These are phyloP conservation scores for Hortiboletus flavorubellus DNA, from an alignment of 768 basidiomycete genomes.

Conservation along the genomic window DNA sequence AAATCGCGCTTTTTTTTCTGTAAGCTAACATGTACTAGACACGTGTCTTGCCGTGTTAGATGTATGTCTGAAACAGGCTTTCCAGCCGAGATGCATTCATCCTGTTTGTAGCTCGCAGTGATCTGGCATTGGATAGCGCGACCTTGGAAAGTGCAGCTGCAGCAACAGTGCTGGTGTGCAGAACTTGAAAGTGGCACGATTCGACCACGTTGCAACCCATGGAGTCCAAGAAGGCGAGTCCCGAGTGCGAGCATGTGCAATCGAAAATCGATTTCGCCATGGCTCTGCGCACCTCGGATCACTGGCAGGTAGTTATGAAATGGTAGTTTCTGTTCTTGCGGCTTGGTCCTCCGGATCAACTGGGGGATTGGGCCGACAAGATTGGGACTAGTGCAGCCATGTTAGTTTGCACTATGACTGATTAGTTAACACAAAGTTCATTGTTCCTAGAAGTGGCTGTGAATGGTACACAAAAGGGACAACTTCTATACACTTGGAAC, in stretches of 20 bases:
- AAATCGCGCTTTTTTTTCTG: no score
- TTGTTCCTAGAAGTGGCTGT: no score
- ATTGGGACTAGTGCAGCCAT: no score
- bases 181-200: slow-evolving; percentile 19
- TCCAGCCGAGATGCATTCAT: background rate
- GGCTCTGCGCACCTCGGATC: slow-evolving; percentile 70
- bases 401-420: background rate
- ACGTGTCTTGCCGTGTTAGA: slow-evolving; percentile 84
- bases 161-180: slow-evolving; percentile 27
- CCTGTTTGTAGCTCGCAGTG: slow-evolving; percentile 55
- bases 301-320: slow-evolving; percentile 72
- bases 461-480: no score
- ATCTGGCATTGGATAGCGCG: slow-evolving; percentile 64
- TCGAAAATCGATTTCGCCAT: slow-evolving; percentile 80
- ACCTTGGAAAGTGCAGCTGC: slow-evolving; percentile 65
- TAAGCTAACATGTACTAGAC: no score
- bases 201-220: slow-evolving; percentile 17
- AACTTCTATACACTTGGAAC: no score
- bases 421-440: slow-evolving; percentile 38
- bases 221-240: slow-evolving; percentile 46
- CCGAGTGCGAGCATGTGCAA: slow-evolving; percentile 62
- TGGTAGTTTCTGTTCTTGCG: slow-evolving; percentile 76
- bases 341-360: slow-evolving; percentile 57
- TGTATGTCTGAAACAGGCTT: slow-evolving; percentile 40
- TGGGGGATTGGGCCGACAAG: slow-evolving; percentile 79